Percentiles rank a stretch among this genome's conserved stretches.
phyloP scores from a whole-genome alignment of 169 alveolate genomes.

The Cryptosporidium baileyi region DNA sequence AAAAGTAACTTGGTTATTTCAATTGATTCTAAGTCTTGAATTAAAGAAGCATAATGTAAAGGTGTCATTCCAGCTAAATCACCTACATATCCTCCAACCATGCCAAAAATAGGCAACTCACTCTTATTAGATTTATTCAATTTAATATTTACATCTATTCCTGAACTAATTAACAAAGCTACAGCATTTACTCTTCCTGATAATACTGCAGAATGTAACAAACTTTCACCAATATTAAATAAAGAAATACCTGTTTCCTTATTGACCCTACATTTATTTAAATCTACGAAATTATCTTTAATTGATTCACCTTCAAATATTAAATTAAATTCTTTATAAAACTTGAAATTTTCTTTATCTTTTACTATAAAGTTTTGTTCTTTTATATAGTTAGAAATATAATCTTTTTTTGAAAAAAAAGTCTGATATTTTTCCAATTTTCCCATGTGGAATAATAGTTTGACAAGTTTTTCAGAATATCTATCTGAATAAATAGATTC shows the following conservation, averaged over 20 bases:
- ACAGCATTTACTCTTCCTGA: constrained; percentile 54
- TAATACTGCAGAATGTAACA: constrained; percentile 57
- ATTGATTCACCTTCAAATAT: constrained; percentile 7
- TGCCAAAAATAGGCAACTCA: constrained; percentile 8
- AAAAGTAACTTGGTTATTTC: constrained; percentile 26
- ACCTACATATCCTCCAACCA: constrained; percentile 34
- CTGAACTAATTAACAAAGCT: background rate
- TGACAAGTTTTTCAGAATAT: background rate
- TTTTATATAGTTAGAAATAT: background rate
- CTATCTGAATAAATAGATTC: constrained; percentile 47
- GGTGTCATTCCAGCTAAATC: constrained; percentile 66
- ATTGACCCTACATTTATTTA: constrained; percentile 26
- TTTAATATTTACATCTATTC: constrained; percentile 46
- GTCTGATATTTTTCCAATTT: constrained; percentile 1
- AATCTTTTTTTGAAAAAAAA: background rate
- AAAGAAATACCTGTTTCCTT: constrained; percentile 46
- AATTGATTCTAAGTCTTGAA: constrained; percentile 51
- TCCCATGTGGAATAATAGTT: background rate
- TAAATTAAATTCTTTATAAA: background rate
- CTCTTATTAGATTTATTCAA: background rate
- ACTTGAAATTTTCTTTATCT: background rate
- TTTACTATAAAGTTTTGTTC: background rate
- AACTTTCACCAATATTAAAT: constrained; percentile 39
- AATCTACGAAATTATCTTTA: background rate
- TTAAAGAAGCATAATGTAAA: constrained; percentile 38